A percentile compares a stretch with the other conserved stretches of the same genome.
These are phyloP conservation scores for Ceratobasidium sp. DNA, from an alignment of 1,284 basidiomycete species.

Conservation along the genomic window DNA sequence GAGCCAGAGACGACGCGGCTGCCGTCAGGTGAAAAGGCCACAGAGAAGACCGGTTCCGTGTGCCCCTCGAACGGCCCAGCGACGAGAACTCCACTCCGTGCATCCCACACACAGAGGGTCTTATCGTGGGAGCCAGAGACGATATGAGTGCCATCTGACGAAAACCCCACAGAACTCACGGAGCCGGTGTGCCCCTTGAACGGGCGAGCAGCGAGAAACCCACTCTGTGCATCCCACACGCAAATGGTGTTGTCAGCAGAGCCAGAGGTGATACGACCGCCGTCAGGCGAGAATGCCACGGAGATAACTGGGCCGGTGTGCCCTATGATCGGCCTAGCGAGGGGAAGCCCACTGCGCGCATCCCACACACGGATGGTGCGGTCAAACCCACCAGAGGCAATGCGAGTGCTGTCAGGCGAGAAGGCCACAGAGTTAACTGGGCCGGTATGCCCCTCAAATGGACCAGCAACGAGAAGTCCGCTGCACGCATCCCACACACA, in stretches of 20 bases:
- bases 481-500: not conserved
- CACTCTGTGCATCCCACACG: constrained; percentile 9
- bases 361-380: too few relatives aligned
- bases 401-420: not conserved
- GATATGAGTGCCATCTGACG: not conserved
- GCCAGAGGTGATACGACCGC: not conserved
- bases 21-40: too few relatives aligned
- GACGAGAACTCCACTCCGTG: not conserved
- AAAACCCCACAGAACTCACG: not conserved
- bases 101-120: constrained; percentile 1
- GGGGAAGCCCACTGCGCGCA: too few relatives aligned
- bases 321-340: too few relatives aligned
- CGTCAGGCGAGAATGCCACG: too few relatives aligned
- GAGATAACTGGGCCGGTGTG: too few relatives aligned
- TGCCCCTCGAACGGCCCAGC: not conserved
- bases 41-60: not conserved
- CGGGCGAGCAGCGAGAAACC: not conserved
- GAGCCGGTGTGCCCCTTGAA: not conserved
- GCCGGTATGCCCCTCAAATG: not conserved
- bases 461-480: not conserved
- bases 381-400: too few relatives aligned
- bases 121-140: not conserved
- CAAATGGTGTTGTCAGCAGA: not conserved
- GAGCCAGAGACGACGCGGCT: too few relatives aligned
- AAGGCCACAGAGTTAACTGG: not conserved